phyloP scores from a whole-genome alignment of 805 yeast species.

The Kluyveromyces siamensis region DNA sequence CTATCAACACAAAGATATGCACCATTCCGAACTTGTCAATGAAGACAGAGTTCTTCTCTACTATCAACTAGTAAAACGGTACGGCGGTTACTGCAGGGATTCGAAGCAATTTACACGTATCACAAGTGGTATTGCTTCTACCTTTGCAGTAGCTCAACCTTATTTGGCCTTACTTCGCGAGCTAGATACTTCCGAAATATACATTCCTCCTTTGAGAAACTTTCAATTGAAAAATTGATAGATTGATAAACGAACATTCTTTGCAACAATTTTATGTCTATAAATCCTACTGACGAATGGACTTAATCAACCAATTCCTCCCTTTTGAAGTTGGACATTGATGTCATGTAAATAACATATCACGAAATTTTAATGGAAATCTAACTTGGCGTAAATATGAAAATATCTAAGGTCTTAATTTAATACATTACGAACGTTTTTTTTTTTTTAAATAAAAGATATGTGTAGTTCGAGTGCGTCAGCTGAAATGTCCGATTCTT shows the following conservation, averaged over 20 bases:
- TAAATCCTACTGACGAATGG: neutral
- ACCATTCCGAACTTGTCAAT: slow-evolving; percentile 2
- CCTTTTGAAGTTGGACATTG: neutral
- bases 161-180: slow-evolving; percentile 31
- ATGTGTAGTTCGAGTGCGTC: too few species aligned
- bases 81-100: slow-evolving; percentile 39
- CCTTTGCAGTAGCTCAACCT: slow-evolving; percentile 34
- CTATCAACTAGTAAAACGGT: slow-evolving; percentile 44
- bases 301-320: neutral
- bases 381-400: neutral
- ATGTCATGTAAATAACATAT: neutral
- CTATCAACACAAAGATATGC: slow-evolving; percentile 7
- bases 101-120: slow-evolving; percentile 39
- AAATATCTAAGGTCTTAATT: neutral
- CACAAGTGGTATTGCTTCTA: slow-evolving; percentile 36
- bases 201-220: slow-evolving; percentile 33
- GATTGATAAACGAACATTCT: slow-evolving; percentile 1
- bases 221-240: slow-evolving; percentile 17
- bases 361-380: neutral
- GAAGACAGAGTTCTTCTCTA: slow-evolving; percentile 44
- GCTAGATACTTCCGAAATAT: slow-evolving; percentile 32
- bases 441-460: too few species aligned
- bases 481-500: too few species aligned
- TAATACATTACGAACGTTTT: neutral
- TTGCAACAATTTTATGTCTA: neutral